Conservation (phyloP, 306 rosid genomes). For the Inga leiocalycina region DNA sequence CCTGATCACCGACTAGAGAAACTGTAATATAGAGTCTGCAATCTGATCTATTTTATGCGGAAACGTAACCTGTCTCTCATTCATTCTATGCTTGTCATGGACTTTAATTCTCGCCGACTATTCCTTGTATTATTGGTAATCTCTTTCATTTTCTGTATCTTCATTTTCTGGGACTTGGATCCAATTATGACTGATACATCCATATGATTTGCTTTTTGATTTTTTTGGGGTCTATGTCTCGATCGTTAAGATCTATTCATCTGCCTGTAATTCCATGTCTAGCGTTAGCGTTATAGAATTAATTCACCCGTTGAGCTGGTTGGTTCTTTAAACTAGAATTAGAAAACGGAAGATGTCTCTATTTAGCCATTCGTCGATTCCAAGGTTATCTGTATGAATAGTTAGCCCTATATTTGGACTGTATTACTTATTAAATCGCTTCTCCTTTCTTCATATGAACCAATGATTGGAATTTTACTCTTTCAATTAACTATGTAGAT, state of each 20-base stretch:
- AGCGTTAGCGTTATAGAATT: neutral
- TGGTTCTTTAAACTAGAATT: neutral
- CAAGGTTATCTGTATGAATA: neutral
- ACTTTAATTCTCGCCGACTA: neutral
- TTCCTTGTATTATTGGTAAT: constrained; percentile 1
- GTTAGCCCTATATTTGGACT: neutral
- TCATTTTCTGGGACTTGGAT: neutral
- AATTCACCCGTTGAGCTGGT: neutral
- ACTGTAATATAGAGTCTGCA: neutral
- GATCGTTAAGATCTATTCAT: constrained; percentile 32
- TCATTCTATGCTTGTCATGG: neutral
- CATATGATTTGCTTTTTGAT: neutral
- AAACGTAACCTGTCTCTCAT: neutral
- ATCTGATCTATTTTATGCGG: neutral
- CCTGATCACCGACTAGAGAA: neutral
- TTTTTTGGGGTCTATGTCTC: constrained; percentile 27
- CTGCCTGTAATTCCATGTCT: neutral
- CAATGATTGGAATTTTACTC: neutral
- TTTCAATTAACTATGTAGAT: constrained; percentile 47
- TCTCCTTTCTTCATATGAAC: neutral
- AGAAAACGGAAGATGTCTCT: neutral
- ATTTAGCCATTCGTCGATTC: neutral
- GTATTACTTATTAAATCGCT: neutral
- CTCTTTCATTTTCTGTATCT: neutral
- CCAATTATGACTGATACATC: neutral